Conservation (phyloP, 768 basidiomycete species). For the Auricularia auricula-judae region DNA sequence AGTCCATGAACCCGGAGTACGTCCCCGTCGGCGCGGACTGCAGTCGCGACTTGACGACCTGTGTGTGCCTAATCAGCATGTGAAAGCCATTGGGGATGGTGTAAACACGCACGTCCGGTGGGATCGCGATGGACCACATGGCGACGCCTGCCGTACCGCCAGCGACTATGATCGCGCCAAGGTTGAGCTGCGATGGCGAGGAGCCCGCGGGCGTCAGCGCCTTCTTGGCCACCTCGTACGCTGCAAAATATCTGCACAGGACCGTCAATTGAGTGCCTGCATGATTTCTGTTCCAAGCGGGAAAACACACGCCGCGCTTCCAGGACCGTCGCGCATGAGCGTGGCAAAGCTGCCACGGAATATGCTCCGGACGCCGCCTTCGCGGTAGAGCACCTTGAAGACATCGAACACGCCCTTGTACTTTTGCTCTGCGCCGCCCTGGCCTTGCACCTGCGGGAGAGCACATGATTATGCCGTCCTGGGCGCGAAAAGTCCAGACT, state of each 20-base stretch:
- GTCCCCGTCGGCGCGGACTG: constrained; percentile 96
- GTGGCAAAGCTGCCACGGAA: constrained; percentile 93
- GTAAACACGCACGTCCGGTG: constrained; percentile 68
- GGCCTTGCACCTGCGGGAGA: constrained; percentile 65
- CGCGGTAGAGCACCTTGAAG: constrained; percentile 78
- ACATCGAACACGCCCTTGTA: constrained; percentile 93
- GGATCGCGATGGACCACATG: constrained; percentile 97
- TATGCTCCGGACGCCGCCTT: constrained; percentile 86
- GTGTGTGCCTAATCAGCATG: constrained; percentile 5
- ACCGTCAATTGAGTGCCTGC: constrained; percentile 6
- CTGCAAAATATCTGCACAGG: constrained; percentile 76
- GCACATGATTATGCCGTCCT: constrained; percentile 2
- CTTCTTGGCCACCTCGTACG: constrained; percentile 92
- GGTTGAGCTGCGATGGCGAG: constrained; percentile 69
- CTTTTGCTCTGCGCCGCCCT: constrained; percentile 54
- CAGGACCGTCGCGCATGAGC: constrained; percentile 88
- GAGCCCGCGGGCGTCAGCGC: constrained; percentile 69
- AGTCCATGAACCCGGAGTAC: constrained; percentile 92
- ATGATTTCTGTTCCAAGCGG: neutral
- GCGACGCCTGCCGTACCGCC: constrained; percentile 93
- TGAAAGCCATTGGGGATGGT: neutral
- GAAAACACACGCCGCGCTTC: constrained; percentile 78
- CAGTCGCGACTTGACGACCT: constrained; percentile 93
- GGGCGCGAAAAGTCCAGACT: constrained; percentile 7
- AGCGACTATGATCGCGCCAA: constrained; percentile 79